phyloP scores from a whole-genome alignment of 352 stramenopile genomes.

The Globisporangium spiculum region DNA sequence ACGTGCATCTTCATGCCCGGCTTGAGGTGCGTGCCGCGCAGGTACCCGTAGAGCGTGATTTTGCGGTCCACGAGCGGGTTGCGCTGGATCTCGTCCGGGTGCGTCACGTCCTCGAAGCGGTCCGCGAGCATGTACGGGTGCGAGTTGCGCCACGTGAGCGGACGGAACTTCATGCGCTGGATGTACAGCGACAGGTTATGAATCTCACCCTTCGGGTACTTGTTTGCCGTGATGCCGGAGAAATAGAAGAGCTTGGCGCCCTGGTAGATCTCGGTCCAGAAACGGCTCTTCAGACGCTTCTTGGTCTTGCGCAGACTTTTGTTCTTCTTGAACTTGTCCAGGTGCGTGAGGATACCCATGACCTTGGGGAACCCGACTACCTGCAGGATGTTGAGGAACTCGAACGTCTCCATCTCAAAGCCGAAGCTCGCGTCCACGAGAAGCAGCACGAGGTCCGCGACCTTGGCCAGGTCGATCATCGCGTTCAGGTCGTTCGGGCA shows the following conservation, averaged over 20 bases:
- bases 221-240: slow-evolving; percentile 96
- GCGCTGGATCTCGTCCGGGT: slow-evolving; percentile 92
- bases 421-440: slow-evolving; percentile 99
- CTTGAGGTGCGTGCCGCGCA: slow-evolving; percentile 98
- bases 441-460: slow-evolving; percentile 98
- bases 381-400: slow-evolving; percentile 99
- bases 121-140: slow-evolving; percentile 99
- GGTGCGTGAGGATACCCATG: slow-evolving; percentile 99
- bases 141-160: slow-evolving; percentile 98
- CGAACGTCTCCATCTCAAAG: slow-evolving; percentile 99
- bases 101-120: slow-evolving; percentile 97
- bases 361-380: slow-evolving; percentile 89
- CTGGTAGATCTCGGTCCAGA: slow-evolving; percentile 99
- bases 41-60: slow-evolving; percentile 98
- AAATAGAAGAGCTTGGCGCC: slow-evolving; percentile 97
- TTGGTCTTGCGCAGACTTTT: slow-evolving; percentile 98
- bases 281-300: slow-evolving; percentile 98
- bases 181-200: slow-evolving; percentile 98
- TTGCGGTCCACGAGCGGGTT: slow-evolving; percentile 91
- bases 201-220: slow-evolving; percentile 99
- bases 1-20: slow-evolving; percentile 96
- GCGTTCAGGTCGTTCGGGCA: slow-evolving; percentile 95
- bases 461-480: slow-evolving; percentile 97
- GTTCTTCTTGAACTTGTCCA: slow-evolving; percentile 98
- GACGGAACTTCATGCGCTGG: slow-evolving; percentile 96